phyloP scores from a whole-genome alignment of 2,329 filamentous ascomycete species.

The Sporothrix dimorphospora region DNA sequence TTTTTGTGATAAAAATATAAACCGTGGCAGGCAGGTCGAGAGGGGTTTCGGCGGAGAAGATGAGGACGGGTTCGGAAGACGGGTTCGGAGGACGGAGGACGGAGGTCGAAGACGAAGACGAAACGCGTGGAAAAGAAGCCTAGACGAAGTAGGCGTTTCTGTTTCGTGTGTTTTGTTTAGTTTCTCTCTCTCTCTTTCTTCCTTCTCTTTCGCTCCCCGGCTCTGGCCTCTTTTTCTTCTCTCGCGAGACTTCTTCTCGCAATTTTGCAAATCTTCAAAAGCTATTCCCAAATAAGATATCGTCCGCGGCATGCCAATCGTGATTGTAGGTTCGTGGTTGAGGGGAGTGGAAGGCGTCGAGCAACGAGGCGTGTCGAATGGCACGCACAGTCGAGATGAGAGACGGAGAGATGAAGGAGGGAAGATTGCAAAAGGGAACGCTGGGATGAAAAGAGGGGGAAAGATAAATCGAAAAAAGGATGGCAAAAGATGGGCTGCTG shows the following conservation, averaged over 20 bases:
- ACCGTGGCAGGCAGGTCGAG: slow-evolving; percentile 9
- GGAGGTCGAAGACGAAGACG: background rate
- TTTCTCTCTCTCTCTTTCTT: background rate
- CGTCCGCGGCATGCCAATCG: background rate
- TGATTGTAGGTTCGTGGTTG: background rate
- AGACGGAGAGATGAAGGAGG: background rate
- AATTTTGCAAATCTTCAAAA: background rate
- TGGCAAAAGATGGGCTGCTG: background rate
- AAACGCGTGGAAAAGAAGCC: background rate
- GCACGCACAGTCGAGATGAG: background rate
- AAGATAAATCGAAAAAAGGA: background rate
- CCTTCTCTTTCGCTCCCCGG: no score
- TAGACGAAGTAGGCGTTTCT: no score
- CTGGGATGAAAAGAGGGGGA: background rate
- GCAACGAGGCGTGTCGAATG: background rate
- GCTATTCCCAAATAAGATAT: background rate
- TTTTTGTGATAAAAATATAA: slow-evolving; percentile 12
- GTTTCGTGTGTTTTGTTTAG: background rate
- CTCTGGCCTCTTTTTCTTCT: background rate
- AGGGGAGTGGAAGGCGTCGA: background rate
- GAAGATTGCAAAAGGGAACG: background rate
- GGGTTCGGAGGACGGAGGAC: background rate
- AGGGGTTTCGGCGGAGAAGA: background rate
- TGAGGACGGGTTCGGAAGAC: background rate
- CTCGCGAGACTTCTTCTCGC: background rate